Percentiles rank a stretch among this genome's conserved stretches.
Conservation (phyloP, 495 filamentous ascomycete genomes). For the Schizothecium vesticola region DNA sequence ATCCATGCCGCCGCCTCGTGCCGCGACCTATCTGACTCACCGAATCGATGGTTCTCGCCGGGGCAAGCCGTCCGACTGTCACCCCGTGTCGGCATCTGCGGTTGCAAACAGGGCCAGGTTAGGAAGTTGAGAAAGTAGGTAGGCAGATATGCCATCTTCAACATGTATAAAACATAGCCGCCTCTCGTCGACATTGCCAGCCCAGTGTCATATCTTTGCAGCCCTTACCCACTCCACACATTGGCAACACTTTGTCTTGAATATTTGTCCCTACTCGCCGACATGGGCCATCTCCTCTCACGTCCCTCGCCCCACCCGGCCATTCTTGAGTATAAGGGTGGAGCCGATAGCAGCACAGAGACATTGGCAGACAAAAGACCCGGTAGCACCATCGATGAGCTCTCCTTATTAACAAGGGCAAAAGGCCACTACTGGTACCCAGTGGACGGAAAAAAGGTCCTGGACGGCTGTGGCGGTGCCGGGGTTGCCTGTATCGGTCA, state of each 20-base stretch:
- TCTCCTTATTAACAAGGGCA: slow-evolving; percentile 15
- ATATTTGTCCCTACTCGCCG: neutral
- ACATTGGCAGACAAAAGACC: neutral
- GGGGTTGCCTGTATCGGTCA: slow-evolving; percentile 49
- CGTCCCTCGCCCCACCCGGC: neutral
- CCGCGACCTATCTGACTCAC: neutral
- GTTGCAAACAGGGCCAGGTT: neutral
- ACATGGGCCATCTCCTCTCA: neutral
- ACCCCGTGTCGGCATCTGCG: neutral
- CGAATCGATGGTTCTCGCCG: neutral
- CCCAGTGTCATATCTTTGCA: neutral
- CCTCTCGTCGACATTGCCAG: neutral
- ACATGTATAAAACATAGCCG: neutral
- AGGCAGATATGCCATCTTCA: neutral
- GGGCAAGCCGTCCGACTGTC: neutral
- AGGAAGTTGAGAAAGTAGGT: neutral
- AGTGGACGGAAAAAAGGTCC: slow-evolving; percentile 49
- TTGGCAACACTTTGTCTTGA: neutral
- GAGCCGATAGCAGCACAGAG: slow-evolving; percentile 5
- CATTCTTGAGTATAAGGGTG: neutral
- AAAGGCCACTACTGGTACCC: slow-evolving; percentile 34
- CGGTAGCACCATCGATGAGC: neutral
- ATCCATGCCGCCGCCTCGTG: neutral
- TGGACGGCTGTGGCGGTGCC: slow-evolving; percentile 51
- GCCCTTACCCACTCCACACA: neutral